Conservation (phyloP, 345 rosid genomes). For the Laguncularia racemosa region DNA sequence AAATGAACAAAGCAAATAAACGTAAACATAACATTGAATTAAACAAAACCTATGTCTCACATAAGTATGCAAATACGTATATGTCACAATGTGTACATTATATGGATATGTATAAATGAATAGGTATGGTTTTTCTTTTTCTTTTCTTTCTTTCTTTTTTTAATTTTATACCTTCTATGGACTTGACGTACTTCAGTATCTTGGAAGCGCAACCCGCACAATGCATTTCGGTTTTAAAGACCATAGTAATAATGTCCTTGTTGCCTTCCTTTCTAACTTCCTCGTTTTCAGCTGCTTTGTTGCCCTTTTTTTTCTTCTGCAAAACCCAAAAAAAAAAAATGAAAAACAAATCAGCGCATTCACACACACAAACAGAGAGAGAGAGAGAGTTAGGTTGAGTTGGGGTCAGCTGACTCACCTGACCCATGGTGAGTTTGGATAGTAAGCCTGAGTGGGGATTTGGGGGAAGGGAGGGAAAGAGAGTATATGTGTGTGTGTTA, state of each 20-base stretch:
- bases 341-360: background rate
- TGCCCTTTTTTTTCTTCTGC: conserved; percentile 14
- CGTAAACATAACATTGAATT: too few relatives aligned
- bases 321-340: background rate
- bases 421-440: conserved; percentile 14
- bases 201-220: conserved; percentile 75
- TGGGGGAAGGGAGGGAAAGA: too few relatives aligned
- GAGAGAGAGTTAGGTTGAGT: background rate
- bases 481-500: too few relatives aligned
- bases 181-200: conserved; percentile 35
- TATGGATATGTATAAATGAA: background rate
- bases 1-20: too few relatives aligned
- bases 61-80: conserved; percentile 5
- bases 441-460: too few relatives aligned
- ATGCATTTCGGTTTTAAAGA: conserved; percentile 71
- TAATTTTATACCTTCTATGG: conserved; percentile 36
- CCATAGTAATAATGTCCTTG: conserved; percentile 23
- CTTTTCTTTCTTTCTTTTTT: too few relatives aligned
- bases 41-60: too few relatives aligned
- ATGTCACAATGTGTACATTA: background rate
- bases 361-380: background rate
- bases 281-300: conserved; percentile 12
- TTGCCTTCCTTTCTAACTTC: conserved; percentile 21
- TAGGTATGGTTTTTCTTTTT: too few relatives aligned
- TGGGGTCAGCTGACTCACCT: conserved; percentile 17